Base-by-base conservation (phyloP, 163 green algal species). In the Prototheca cutis region DNA sequence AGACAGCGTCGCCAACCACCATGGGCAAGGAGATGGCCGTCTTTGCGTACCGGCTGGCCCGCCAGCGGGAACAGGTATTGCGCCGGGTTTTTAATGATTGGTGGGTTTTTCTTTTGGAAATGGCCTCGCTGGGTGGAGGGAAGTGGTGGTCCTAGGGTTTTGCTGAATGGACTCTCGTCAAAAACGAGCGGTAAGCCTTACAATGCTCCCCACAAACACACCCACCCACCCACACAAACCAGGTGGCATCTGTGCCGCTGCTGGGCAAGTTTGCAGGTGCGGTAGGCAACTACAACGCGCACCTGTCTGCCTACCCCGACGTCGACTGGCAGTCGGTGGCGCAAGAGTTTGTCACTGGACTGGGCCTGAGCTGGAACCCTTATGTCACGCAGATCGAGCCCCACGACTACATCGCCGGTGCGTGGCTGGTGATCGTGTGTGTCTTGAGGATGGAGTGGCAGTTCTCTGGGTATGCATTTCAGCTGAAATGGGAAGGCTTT, bases 251-350 rank as follows among this genome's bases (percentile, higher is more conserved):
- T 4, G 82, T 95, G 45, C 79, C 79, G 0, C 72, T 92, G 40
- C 71, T 90, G 21, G 93, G 90, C 54, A 98, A 99, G 77, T 96
- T 97, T 64, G 93, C 85, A 18, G 93, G 88, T 27, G 93, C 93
- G 10, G 93, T 98, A 7, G 91, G 93, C 62, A 98, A 98, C 80
- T 98, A 98, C 85, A 99, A 99, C 70, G 93, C 93, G 0, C 87
- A 96, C 82, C 74, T 95, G 59, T 71, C 61, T 1, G 93, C 93
- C 7, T 98, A 99, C 72, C 89, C 91, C 1, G 74, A 88, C 10
- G 80, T 96, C 2, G 86, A 96, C 70, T 99, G 93, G 93, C 65
- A 77, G 34, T 24, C 40, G n/a, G 68, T 86, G 30, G 84, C 80
- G 17, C 27, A 78, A 47, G 48, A 74, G 39, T 95, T 95, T 78